phyloP scores from a whole-genome alignment of 176 grass and related monocot species.

The Zoysia japonica region DNA sequence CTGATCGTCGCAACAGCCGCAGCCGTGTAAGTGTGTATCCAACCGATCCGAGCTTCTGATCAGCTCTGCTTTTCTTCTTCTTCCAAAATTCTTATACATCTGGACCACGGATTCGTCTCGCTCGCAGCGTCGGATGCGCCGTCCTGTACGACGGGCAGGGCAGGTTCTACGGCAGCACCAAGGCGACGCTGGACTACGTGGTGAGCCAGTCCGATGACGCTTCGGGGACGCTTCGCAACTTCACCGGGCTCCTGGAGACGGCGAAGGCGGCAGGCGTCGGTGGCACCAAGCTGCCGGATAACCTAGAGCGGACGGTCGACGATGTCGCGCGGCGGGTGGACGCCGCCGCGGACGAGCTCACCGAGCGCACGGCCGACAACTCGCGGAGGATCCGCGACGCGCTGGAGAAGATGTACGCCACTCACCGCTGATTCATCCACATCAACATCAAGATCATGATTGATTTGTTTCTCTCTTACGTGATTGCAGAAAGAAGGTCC shows the following conservation, averaged over 20 bases:
- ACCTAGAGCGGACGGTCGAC: slow-evolving; percentile 49
- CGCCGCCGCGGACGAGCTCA: slow-evolving; percentile 46
- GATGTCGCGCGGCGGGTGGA: slow-evolving; percentile 27
- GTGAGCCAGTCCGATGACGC: slow-evolving; percentile 56
- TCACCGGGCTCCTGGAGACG: slow-evolving; percentile 50
- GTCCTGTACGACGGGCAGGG: slow-evolving; percentile 69
- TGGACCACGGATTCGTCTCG: background rate
- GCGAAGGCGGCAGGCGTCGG: slow-evolving; percentile 52
- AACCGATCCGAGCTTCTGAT: background rate
- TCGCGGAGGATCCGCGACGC: slow-evolving; percentile 56
- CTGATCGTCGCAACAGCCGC: slow-evolving; percentile 44
- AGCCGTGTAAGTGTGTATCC: slow-evolving; percentile 42
- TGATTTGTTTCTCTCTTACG: background rate
- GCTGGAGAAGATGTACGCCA: slow-evolving; percentile 49
- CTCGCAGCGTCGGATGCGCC: slow-evolving; percentile 58
- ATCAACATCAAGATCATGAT: background rate
- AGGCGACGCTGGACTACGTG: slow-evolving; percentile 62
- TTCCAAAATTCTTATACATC: background rate
- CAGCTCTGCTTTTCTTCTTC: background rate
- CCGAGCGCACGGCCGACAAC: slow-evolving; percentile 54
- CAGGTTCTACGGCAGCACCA: slow-evolving; percentile 57
- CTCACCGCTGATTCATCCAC: background rate
- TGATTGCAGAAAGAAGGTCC: slow-evolving; percentile 55
- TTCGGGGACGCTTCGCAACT: slow-evolving; percentile 49
- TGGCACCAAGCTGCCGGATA: slow-evolving; percentile 18